These are phyloP conservation scores for Malus domestica DNA, from an alignment of 306 rosid species.

Conservation along the genomic window ASM211411v1 NC_041799.1:5284001-5284500, in stretches of 20 bases:
- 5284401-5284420: conserved; percentile 61
- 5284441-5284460: conserved; percentile 30
- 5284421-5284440: conserved; percentile 26
- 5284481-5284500: conserved; percentile 46
- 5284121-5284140: conserved; percentile 33
- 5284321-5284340: conserved; percentile 48
- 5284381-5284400: conserved; percentile 38
- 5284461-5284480: conserved; percentile 14
- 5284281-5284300: conserved; percentile 32
- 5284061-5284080: conserved; percentile 38
- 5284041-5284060: conserved; percentile 22
- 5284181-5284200: conserved; percentile 27
- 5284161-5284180: conserved; percentile 32
- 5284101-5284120: conserved; percentile 22
- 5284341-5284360: conserved; percentile 55
- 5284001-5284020: no score
- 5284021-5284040: not conserved
- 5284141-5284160: conserved; percentile 23
- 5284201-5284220: conserved; percentile 22
- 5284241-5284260: conserved; percentile 58
- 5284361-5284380: conserved; percentile 62
- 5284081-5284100: conserved; percentile 19
- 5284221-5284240: conserved; percentile 26
- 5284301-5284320: conserved; percentile 50
- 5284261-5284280: conserved; percentile 32